Evolutionary conservation across 2,329 filamentous ascomycete species (phyloP), one percentile per base, ranked within the genome.

Genomic region (Ramularia endophylla): DNA sequence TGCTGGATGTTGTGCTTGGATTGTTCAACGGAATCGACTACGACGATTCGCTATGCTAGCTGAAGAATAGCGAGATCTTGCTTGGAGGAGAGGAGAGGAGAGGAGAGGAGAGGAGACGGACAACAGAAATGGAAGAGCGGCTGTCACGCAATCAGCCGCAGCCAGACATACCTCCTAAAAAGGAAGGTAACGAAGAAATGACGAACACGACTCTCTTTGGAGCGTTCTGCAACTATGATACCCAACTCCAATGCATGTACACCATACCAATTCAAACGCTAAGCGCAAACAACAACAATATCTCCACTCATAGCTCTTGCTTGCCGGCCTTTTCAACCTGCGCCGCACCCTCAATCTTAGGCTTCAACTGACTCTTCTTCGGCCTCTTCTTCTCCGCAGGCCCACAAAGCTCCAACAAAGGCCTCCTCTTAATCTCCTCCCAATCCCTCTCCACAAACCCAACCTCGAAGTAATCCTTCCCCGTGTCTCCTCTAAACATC

Each of bases 381-480:
- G 82, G 83, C 52, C 81, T 68, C 53, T 76, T 74, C 63, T 83
- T 78, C 59, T 78, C 71, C 30, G 87, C 89, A 52, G 70, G 65
- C 55, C 78, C 77, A 48, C 58, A 61, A 36, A 61, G 42, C 33
- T 31, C 30, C 34, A 47, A 46, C 41, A 46, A 43, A 4, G 78
- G 77, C 65, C 67, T 51, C 48, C 63, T 64, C 40, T 76, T 78
- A 57, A 83, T 73, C 59, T 81, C 71, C 69, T 80, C 70, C 44
- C 77, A 73, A 46, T 78, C 72, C 50, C 69, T 66, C 62, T 78
- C 73, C 11, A 97, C 77, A 60, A 74, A 77, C 3, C 92, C 92
- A 4, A 94, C 85, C 65, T 78, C 77, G 48, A 78, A 77, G 66
- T 97, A 97, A 68, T 87, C 87, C 58, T 82, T 77, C 60, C 80